phyloP scores from a whole-genome alignment of 805 yeast species.

The Saccharomycopsis sp. region DNA sequence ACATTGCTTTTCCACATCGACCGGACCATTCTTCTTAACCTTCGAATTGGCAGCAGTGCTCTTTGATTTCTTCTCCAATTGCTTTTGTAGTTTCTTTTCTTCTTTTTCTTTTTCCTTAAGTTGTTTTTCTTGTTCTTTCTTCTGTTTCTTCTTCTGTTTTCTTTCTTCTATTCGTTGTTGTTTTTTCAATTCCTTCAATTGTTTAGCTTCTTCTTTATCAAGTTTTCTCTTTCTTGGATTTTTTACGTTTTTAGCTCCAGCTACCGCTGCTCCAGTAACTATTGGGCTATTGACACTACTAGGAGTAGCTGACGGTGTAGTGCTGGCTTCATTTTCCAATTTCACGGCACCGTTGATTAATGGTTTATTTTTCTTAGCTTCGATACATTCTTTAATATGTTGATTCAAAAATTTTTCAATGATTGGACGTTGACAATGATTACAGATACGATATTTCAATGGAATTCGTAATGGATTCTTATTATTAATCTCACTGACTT shows the following conservation, averaged over 20 bases:
- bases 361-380: conserved; percentile 25
- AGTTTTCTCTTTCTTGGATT: conserved; percentile 18
- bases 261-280: not conserved
- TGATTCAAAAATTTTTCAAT: conserved; percentile 31
- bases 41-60: conserved; percentile 24
- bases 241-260: conserved; percentile 2
- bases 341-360: not conserved
- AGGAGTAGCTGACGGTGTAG: conserved; percentile 5
- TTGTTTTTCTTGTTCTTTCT: conserved; percentile 22
- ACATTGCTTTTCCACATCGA: conserved; percentile 90
- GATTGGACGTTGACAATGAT: conserved; percentile 40
- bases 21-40: conserved; percentile 61
- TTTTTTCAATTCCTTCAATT: conserved; percentile 19
- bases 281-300: conserved; percentile 1
- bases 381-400: conserved; percentile 36
- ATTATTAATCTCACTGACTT: conserved; percentile 13
- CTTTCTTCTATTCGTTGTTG: conserved; percentile 15
- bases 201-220: conserved; percentile 21
- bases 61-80: conserved; percentile 36
- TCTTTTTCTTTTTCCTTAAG: conserved; percentile 21
- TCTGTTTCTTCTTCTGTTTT: conserved; percentile 21
- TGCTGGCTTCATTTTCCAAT: conserved; percentile 1
- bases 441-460: conserved; percentile 40
- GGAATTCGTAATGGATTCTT: conserved; percentile 34
- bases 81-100: conserved; percentile 24